Conservation (phyloP, 1,284 basidiomycete genomes). For the Ustilago loliicola region DNA sequence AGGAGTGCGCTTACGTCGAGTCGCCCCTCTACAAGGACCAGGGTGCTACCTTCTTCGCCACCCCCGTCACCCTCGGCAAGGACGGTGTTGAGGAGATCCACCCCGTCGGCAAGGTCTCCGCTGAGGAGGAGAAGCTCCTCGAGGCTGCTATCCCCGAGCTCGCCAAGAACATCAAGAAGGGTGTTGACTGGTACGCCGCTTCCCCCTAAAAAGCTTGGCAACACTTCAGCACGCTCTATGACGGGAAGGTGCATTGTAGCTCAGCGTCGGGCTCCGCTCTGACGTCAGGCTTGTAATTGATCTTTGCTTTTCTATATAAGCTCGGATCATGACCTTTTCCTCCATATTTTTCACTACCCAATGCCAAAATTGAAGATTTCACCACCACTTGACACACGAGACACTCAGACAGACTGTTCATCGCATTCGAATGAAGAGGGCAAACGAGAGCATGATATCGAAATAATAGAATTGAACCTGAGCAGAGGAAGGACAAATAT, state of each 20-base stretch:
- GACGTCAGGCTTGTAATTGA: background rate
- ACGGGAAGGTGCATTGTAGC: background rate
- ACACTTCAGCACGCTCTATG: background rate
- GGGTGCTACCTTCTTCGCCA: slow-evolving; percentile 75
- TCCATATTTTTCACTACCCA: background rate
- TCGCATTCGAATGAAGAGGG: background rate
- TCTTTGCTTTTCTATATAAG: background rate
- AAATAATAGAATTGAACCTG: background rate
- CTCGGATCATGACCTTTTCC: background rate
- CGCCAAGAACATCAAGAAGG: slow-evolving; percentile 70
- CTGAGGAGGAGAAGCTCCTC: slow-evolving; percentile 70
- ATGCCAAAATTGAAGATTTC: slow-evolving; percentile 7
- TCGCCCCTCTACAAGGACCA: slow-evolving; percentile 79
- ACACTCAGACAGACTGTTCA: background rate
- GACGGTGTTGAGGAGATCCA: slow-evolving; percentile 69
- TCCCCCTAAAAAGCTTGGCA: slow-evolving; percentile 50
- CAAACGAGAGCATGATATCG: background rate
- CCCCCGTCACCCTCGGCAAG: slow-evolving; percentile 65
- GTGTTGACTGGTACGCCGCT: slow-evolving; percentile 65
- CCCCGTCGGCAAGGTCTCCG: slow-evolving; percentile 64
- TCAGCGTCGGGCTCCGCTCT: background rate
- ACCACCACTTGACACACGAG: slow-evolving; percentile 4
- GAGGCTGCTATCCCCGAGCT: slow-evolving; percentile 68
- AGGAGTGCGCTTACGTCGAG: slow-evolving; percentile 87
- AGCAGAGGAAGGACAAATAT: background rate